Conservation (phyloP, 352 stramenopile species). For the Blastocystis sp. region DNA sequence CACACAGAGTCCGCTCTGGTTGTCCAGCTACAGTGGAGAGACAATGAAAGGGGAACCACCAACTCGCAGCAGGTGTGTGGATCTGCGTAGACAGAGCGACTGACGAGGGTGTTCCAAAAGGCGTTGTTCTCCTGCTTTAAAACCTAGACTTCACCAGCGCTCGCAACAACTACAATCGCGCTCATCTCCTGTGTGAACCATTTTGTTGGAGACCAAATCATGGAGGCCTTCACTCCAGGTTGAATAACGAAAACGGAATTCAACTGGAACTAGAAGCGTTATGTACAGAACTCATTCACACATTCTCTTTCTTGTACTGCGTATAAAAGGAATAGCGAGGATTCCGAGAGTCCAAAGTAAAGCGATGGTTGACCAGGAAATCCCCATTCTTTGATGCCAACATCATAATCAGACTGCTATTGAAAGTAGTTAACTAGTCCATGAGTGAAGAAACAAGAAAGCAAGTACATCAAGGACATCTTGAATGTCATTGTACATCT, state of each 20-base stretch:
- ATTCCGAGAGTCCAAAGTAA: background rate
- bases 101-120: background rate
- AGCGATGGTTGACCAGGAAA: slow-evolving; percentile 46
- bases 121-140: background rate
- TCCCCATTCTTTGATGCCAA: background rate
- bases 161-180: background rate
- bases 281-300: background rate
- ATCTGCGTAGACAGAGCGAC: background rate
- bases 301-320: slow-evolving; percentile 54
- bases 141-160: background rate
- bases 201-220: slow-evolving; percentile 21
- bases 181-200: slow-evolving; percentile 18
- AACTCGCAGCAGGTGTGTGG: slow-evolving; percentile 5
- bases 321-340: slow-evolving; percentile 26
- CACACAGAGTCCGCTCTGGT: background rate
- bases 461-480: slow-evolving; percentile 8
- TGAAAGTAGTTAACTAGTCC: background rate
- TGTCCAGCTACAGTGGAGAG: background rate
- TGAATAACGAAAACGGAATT: background rate
- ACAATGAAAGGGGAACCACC: background rate
- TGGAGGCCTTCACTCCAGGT: background rate
- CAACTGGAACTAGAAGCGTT: background rate
- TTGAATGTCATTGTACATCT: slow-evolving; percentile 56
- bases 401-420: slow-evolving; percentile 13
- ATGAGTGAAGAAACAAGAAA: background rate